Evolutionary conservation across 2,329 filamentous ascomycete species (phyloP).

Genomic region (Zasmidium angulare): DNA sequence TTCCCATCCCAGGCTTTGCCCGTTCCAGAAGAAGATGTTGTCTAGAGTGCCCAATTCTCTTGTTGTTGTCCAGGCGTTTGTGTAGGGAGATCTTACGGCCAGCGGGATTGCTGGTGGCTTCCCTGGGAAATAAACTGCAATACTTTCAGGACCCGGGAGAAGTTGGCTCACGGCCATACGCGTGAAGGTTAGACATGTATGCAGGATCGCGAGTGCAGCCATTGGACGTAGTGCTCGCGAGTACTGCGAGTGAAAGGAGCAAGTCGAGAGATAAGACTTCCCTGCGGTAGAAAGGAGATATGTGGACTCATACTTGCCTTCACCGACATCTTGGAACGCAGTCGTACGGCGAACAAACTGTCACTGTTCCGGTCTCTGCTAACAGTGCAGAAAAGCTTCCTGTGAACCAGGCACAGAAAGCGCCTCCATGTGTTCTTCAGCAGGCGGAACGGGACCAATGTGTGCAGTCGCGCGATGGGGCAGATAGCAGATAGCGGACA

Average conservation of each 20-base stretch:
- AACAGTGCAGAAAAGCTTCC: neutral
- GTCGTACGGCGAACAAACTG: neutral
- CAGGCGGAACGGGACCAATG: no score
- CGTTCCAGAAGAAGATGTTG: conserved; percentile 7
- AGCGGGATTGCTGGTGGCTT: conserved; percentile 68
- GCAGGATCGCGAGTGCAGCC: neutral
- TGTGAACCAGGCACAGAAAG: neutral
- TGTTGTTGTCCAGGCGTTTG: conserved; percentile 60
- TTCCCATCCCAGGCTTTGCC: conserved; percentile 12
- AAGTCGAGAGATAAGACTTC: neutral
- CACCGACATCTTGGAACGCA: neutral
- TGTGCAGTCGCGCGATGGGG: no score
- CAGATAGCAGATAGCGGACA: neutral
- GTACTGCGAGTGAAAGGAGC: neutral
- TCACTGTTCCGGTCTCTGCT: neutral
- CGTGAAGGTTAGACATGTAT: neutral
- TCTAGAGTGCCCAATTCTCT: neutral
- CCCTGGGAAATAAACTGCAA: conserved; percentile 55
- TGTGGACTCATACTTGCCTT: neutral
- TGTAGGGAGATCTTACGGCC: conserved; percentile 71
- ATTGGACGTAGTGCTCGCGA: neutral
- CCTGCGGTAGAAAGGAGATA: neutral
- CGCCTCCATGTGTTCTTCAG: neutral
- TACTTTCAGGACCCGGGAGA: neutral
- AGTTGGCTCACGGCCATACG: no score